Conservation (phyloP, 352 stramenopile species). For the Phytophthora brassicae region DNA sequence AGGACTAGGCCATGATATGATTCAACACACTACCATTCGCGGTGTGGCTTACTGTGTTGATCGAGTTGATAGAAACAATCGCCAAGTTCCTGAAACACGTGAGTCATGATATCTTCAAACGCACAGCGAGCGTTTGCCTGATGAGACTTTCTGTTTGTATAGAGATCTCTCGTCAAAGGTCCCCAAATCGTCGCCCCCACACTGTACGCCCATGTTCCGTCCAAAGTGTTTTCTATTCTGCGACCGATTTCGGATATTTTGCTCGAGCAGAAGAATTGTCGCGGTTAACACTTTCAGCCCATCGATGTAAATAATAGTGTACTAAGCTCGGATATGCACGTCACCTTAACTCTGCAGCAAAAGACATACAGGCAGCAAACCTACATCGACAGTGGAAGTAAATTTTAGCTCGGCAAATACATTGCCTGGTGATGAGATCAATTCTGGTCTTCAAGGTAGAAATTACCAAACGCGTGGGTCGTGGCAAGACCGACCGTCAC, state of each 20-base stretch:
- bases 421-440: no score
- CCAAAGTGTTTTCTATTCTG: constrained; percentile 20
- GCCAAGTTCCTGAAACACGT: constrained; percentile 15
- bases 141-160: constrained; percentile 5
- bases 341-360: no score
- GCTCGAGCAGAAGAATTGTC: constrained; percentile 15
- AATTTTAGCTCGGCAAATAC: no score
- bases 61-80: constrained; percentile 31
- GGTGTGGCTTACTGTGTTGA: background rate
- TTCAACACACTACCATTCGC: constrained; percentile 31
- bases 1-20: constrained; percentile 5
- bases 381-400: no score
- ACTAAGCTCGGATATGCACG: no score
- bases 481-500: no score
- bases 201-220: constrained; percentile 20
- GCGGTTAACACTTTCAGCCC: no score
- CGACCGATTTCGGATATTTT: constrained; percentile 4
- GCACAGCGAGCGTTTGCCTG: constrained; percentile 15
- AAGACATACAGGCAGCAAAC: no score
- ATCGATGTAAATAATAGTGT: no score
- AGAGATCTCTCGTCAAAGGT: background rate
- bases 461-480: no score
- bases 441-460: no score
- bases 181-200: constrained; percentile 35
- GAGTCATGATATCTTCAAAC: constrained; percentile 19